Conservation (phyloP, 768 basidiomycete species). For the Chalciporus piperatus region DNA sequence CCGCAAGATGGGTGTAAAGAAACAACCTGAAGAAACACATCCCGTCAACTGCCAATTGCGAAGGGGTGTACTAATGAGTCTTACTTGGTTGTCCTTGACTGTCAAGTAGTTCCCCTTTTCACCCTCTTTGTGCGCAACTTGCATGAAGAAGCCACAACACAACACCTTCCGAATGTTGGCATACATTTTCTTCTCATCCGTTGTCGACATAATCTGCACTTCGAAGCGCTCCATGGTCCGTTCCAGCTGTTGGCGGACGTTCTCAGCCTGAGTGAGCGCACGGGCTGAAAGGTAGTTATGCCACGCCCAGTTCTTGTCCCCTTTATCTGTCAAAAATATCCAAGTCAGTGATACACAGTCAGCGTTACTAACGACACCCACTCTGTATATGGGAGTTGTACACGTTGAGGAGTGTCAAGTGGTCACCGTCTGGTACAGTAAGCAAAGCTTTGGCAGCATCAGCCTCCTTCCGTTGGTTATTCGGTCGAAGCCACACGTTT, state of each 20-base stretch:
- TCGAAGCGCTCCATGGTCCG: slow-evolving; percentile 91
- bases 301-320: slow-evolving; percentile 90
- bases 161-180: slow-evolving; percentile 77
- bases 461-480: slow-evolving; percentile 84
- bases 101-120: slow-evolving; percentile 87
- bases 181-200: slow-evolving; percentile 70
- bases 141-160: slow-evolving; percentile 97
- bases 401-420: slow-evolving; percentile 90
- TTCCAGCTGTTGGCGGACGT: slow-evolving; percentile 85
- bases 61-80: slow-evolving; percentile 10
- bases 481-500: slow-evolving; percentile 91
- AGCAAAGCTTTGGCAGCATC: slow-evolving; percentile 88
- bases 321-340: slow-evolving; percentile 48
- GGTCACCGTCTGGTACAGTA: slow-evolving; percentile 94
- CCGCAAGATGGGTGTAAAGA: slow-evolving; percentile 78
- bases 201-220: slow-evolving; percentile 65
- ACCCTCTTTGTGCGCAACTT: slow-evolving; percentile 92
- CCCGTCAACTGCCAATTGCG: background rate
- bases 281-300: slow-evolving; percentile 81
- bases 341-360: background rate
- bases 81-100: slow-evolving; percentile 90
- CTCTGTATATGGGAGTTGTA: slow-evolving; percentile 90
- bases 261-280: slow-evolving; percentile 87
- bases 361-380: slow-evolving; percentile 34
- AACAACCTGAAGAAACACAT: slow-evolving; percentile 12